A percentile compares a stretch with the other conserved stretches of the same genome.
phyloP scores from a whole-genome alignment of 2,329 filamentous ascomycete genomes.

The Epichloe sylvatica region DNA sequence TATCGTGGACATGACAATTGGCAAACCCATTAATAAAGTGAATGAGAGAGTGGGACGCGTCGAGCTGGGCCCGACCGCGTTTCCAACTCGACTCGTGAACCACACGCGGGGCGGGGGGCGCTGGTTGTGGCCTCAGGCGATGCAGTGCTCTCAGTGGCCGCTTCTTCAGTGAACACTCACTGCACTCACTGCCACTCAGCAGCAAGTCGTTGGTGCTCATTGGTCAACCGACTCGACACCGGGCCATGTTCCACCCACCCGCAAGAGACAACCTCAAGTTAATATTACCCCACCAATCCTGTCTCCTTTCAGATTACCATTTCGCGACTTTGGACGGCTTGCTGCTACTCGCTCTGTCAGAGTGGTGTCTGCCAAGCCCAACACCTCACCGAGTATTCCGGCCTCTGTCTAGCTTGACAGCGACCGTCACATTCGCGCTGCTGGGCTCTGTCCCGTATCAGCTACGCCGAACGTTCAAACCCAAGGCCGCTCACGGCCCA shows the following conservation, averaged over 20 bases:
- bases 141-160: no score
- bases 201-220: conserved; percentile 5
- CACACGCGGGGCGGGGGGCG: no score
- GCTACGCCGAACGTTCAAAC: neutral
- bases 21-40: neutral
- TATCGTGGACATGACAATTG: neutral
- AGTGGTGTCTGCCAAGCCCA: neutral
- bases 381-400: neutral
- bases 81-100: neutral
- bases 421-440: neutral
- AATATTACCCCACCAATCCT: neutral
- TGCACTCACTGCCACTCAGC: neutral
- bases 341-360: neutral
- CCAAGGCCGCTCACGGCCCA: neutral
- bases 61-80: neutral
- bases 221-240: no score
- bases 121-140: no score
- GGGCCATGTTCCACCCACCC: no score
- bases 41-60: conserved; percentile 1
- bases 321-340: conserved; percentile 1
- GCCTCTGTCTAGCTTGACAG: neutral
- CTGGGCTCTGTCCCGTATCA: neutral
- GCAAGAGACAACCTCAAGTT: neutral
- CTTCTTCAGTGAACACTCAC: no score
- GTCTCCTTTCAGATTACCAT: neutral